Base-by-base conservation (phyloP, 768 basidiomycete genomes). In the Mycena indigotica region DNA sequence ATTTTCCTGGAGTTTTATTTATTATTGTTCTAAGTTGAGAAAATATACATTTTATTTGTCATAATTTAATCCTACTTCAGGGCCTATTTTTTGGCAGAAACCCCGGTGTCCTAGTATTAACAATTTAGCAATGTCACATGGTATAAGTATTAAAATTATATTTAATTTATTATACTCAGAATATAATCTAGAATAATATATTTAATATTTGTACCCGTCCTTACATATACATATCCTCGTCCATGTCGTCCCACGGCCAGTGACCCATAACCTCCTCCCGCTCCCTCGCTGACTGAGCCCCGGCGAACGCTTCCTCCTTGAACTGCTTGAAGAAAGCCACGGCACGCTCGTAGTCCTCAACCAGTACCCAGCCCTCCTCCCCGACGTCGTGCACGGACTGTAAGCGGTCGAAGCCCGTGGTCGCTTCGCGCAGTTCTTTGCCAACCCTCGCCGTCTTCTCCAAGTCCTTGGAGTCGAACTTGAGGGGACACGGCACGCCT, bases 201-300 rank as follows among this genome's bases (percentile, higher is more conserved):
- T n/a, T n/a, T n/a, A n/a, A n/a, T n/a, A n/a, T n/a, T n/a, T n/a
- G n/a, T n/a, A n/a, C n/a, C n/a, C n/a, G 73, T 67, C 62, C 44
- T 70, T 71, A 80, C 70, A 69, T 76, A 61, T 80, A 80, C n/a
- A 73, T 52, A 68, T 72, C 64, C 69, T 83, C 80, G 63, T 80
- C 73, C 75, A 80, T 80, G 56, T 81, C 79, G 66, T 80, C 76
- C 55, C 66, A 80, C 62, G 65, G 68, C 81, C 80, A 83, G 63
- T 83, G 62, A 49, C 63, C 73, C 72, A 4, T 55, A 49, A 74
- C 64, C 71, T 73, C 52, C 28, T 58, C 78, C 64, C 74, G 77
- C 64, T 73, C 74, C 62, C 77, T 70, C 67, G 53, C 75, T 61
- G 67, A 60, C 61, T 57, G 53, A 50, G 62, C 58, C 62, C 4